These are phyloP conservation scores for Lachancea kluyveri DNA, from an alignment of 805 yeast species.

Conservation along the genomic window DNA sequence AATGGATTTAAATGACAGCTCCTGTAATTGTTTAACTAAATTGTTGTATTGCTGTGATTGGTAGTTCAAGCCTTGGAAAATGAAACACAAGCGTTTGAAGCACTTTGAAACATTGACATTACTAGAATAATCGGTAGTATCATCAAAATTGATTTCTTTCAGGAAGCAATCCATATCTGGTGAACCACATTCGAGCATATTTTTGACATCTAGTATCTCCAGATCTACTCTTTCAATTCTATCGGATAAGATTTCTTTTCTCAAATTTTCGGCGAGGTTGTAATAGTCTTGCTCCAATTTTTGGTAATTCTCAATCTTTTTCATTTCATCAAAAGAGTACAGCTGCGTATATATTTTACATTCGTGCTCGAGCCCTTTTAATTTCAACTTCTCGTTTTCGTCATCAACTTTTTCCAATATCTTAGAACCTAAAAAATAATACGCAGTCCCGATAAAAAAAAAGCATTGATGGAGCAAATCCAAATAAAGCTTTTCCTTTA, in stretches of 20 bases:
- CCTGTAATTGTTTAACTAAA: conserved; percentile 12
- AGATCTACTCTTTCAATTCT: conserved; percentile 28
- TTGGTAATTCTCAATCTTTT: conserved; percentile 31
- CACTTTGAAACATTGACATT: conserved; percentile 17
- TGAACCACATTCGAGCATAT: no score
- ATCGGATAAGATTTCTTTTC: conserved; percentile 43
- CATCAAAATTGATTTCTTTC: conserved; percentile 8
- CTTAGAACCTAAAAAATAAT: conserved; percentile 25
- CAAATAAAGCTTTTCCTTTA: conserved; percentile 19
- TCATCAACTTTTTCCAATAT: conserved; percentile 23
- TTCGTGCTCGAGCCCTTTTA: conserved; percentile 8
- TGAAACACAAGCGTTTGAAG: conserved; percentile 14
- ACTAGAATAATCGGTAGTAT: conserved; percentile 16
- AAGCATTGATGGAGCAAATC: conserved; percentile 69
- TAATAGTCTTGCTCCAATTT: conserved; percentile 48
- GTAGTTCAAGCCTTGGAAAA: conserved; percentile 16
- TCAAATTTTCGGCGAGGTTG: conserved; percentile 52
- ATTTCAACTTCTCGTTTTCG: conserved; percentile 22
- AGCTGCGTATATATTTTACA: conserved; percentile 16
- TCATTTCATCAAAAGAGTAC: conserved; percentile 24
- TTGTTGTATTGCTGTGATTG: conserved; percentile 24
- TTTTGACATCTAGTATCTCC: conserved; percentile 22
- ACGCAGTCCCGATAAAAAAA: conserved; percentile 58
- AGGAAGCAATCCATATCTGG: neutral
- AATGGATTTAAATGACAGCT: conserved; percentile 24